Conservation (phyloP, 345 rosid genomes). For the Populus ilicifolia region DNA sequence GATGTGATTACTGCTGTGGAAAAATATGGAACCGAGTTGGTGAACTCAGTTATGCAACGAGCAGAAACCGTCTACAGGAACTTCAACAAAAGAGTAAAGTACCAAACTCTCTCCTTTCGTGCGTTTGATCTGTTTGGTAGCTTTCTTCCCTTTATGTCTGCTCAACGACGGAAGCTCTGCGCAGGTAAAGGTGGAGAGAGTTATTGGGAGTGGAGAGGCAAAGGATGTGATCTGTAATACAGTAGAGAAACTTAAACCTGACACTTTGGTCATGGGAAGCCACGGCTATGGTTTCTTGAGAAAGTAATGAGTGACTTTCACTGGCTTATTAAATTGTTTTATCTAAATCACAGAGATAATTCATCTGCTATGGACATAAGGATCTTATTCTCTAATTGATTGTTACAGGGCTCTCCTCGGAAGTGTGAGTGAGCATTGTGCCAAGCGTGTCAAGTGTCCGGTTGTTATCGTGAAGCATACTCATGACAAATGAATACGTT, state of each 20-base stretch:
- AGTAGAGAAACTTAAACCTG: conserved; percentile 67
- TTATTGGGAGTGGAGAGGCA: conserved; percentile 78
- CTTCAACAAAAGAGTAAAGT: conserved; percentile 24
- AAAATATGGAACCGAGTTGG: conserved; percentile 49
- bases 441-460: conserved; percentile 74
- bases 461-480: conserved; percentile 74
- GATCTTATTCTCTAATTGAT: not conserved
- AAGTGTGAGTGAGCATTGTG: conserved; percentile 82
- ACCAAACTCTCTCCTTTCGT: not conserved
- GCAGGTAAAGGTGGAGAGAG: conserved; percentile 53
- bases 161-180: not conserved
- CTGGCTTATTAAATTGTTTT: not conserved
- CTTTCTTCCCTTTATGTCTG: not conserved
- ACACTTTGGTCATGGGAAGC: conserved; percentile 83
- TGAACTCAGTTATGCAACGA: conserved; percentile 64
- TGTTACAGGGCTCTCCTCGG: conserved; percentile 65
- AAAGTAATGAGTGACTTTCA: conserved; percentile 39
- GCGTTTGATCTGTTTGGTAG: not conserved
- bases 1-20: conserved; percentile 48
- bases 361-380: not conserved
- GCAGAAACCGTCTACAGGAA: conserved; percentile 57
- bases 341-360: not conserved
- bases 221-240: conserved; percentile 68
- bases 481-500: conserved; percentile 6
- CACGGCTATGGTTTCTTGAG: conserved; percentile 94